Evolutionary conservation across 2,329 filamentous ascomycete species (phyloP).

Genomic region (Eurotiales sp.): DNA sequence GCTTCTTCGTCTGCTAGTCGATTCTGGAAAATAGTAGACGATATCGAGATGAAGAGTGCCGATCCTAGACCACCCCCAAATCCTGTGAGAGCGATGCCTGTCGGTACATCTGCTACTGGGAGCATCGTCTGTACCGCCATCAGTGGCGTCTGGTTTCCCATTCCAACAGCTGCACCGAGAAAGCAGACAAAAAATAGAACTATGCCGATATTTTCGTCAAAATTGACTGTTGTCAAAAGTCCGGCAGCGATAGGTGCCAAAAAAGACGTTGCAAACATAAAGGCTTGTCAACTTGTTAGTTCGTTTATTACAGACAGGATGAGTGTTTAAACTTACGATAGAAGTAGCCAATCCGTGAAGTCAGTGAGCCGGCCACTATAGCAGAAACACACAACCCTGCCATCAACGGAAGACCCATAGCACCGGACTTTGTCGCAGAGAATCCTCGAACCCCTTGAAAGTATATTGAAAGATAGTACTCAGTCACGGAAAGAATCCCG

Average conservation of each 20-base stretch:
- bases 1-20: slow-evolving; percentile 20
- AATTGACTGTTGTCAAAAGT: slow-evolving; percentile 30
- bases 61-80: slow-evolving; percentile 37
- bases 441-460: not conserved
- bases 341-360: slow-evolving; percentile 24
- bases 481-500: not conserved
- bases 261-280: slow-evolving; percentile 23
- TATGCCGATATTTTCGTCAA: slow-evolving; percentile 17
- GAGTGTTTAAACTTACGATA: slow-evolving; percentile 11
- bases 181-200: slow-evolving; percentile 24
- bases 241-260: slow-evolving; percentile 26
- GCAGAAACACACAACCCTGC: slow-evolving; percentile 19
- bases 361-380: slow-evolving; percentile 24
- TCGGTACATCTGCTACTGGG: slow-evolving; percentile 27
- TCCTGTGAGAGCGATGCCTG: slow-evolving; percentile 31
- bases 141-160: slow-evolving; percentile 28
- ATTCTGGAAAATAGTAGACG: slow-evolving; percentile 36
- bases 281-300: slow-evolving; percentile 8
- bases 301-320: not conserved
- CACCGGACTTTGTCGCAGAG: not conserved
- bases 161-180: slow-evolving; percentile 18
- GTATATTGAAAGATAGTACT: slow-evolving; percentile 2
- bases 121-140: slow-evolving; percentile 33
- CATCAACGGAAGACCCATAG: not conserved
- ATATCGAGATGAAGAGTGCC: slow-evolving; percentile 34